A percentile compares a stretch with the other conserved stretches of the same genome.
These are phyloP conservation scores for Madurella mycetomatis DNA, from an alignment of 2,329 filamentous ascomycete genomes.

Conservation along the genomic window DNA sequence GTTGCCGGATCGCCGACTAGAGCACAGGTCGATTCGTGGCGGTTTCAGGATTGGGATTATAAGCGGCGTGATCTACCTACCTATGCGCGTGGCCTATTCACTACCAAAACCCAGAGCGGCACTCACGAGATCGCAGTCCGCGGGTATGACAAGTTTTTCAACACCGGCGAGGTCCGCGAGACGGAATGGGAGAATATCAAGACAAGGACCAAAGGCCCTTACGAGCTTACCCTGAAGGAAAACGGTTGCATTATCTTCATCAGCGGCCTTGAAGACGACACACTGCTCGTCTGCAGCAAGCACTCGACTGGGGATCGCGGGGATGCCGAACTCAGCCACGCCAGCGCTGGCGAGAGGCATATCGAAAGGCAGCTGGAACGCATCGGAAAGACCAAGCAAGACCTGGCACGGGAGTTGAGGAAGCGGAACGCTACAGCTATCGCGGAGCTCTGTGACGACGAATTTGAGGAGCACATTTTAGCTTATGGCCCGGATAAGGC, in stretches of 20 bases:
- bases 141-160: slow-evolving; percentile 99
- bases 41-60: slow-evolving; percentile 93
- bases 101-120: slow-evolving; percentile 62
- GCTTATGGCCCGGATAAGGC: slow-evolving; percentile 78
- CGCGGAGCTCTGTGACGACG: slow-evolving; percentile 92
- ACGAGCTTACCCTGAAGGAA: slow-evolving; percentile 94
- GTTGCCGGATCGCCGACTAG: slow-evolving; percentile 59
- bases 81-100: slow-evolving; percentile 92
- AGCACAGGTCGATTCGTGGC: slow-evolving; percentile 82
- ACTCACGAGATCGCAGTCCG: slow-evolving; percentile 75
- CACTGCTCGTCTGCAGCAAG: slow-evolving; percentile 95
- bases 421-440: slow-evolving; percentile 88
- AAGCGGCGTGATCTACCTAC: slow-evolving; percentile 82
- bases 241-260: slow-evolving; percentile 99
- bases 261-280: slow-evolving; percentile 81
- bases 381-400: slow-evolving; percentile 71
- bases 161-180: slow-evolving; percentile 72
- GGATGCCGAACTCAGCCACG: slow-evolving; percentile 73
- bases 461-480: slow-evolving; percentile 94
- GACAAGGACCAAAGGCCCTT: slow-evolving; percentile 73
- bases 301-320: slow-evolving; percentile 83
- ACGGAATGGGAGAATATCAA: slow-evolving; percentile 82
- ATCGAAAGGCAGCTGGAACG: slow-evolving; percentile 72
- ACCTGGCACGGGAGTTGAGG: slow-evolving; percentile 72
- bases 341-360: slow-evolving; percentile 75